Evolutionary conservation across 768 basidiomycete genomes (phyloP).

Genomic region (Phlebiopsis flavidoalba): DNA sequence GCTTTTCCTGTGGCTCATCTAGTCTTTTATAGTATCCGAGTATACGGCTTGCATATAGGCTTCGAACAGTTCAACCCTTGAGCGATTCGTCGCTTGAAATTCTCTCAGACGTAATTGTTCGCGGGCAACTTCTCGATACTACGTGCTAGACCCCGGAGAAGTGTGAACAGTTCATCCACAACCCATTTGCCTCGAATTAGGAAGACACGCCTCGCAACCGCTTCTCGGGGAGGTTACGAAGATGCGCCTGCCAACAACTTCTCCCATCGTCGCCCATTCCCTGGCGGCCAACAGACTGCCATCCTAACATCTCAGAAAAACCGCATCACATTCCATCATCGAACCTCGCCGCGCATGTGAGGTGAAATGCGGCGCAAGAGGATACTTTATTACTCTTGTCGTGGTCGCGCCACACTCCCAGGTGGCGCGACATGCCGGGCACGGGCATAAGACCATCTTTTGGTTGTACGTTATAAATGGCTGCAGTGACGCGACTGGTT

Average conservation of each 20-base stretch:
- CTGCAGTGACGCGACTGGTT: not conserved
- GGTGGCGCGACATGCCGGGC: not conserved
- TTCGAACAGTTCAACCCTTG: too few species aligned
- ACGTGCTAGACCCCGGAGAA: not conserved
- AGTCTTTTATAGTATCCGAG: too few species aligned
- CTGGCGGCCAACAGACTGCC: not conserved
- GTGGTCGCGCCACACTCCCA: not conserved
- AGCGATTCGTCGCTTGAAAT: too few species aligned
- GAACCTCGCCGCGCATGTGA: not conserved
- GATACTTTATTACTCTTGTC: not conserved
- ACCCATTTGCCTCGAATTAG: not conserved
- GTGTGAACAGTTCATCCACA: not conserved
- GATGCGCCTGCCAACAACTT: not conserved
- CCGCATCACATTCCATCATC: not conserved
- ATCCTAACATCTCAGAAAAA: not conserved
- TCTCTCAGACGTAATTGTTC: too few species aligned
- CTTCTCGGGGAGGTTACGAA: not conserved
- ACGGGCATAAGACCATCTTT: not conserved
- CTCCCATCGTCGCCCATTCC: not conserved
- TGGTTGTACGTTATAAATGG: not conserved
- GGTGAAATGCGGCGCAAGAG: not conserved
- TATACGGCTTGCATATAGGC: too few species aligned
- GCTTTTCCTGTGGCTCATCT: too few species aligned
- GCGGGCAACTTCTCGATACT: too few species aligned
- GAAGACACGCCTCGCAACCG: not conserved